Base-by-base conservation (phyloP, 2,329 filamentous ascomycete species). In the Thermothelomyces thermophilus region DNA sequence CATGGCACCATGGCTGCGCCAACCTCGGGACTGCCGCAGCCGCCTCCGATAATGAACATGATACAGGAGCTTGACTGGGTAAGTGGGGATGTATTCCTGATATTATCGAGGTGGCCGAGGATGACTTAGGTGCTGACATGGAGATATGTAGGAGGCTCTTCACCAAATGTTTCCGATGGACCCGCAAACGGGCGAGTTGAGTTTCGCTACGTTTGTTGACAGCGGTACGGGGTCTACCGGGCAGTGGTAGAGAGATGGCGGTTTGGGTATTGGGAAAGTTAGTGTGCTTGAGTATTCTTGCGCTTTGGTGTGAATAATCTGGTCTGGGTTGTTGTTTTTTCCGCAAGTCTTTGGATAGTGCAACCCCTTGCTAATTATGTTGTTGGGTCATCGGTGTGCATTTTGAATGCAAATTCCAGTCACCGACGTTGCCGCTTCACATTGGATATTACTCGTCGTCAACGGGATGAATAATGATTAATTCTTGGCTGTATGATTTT, bases 21-120 rank as follows among this genome's bases (percentile, higher is more conserved):
- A 10, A n/a, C 20, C 0, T 13, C 17, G 26, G 34, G 17, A 11
- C 40, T 19, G 17, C 41, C 10, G 31, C 13, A 28, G 34, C 54
- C 28, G 50, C 50, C 22, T 30, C 34, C 49, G 11, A 28, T 16
- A 14, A 35, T 41, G 28, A 55, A 54, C 41, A 45, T 69, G 33
- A 70, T 74, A 65, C 66, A 80, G 35, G 77, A 79, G 49, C 79
- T 86, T 55, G 81, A 86, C 57, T 86, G 82, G 82, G 82, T 84
- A 66, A 68, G 79, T 71, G 19, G 5, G 34, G 43, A 39, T 52
- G 5, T 26, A 9, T 5, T 26, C 5, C 24, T 5, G 24, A 9
- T 26, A 26, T n/a, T n/a, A n/a, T n/a, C n/a, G 24, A 26, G 24
- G 5, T 9, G 24, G 24, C 24, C 9, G 5, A 26, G 24, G 24